Base-by-base conservation (phyloP, 192 early-diverging fungal species). In the Bifiguratus adelaidae region DNA sequence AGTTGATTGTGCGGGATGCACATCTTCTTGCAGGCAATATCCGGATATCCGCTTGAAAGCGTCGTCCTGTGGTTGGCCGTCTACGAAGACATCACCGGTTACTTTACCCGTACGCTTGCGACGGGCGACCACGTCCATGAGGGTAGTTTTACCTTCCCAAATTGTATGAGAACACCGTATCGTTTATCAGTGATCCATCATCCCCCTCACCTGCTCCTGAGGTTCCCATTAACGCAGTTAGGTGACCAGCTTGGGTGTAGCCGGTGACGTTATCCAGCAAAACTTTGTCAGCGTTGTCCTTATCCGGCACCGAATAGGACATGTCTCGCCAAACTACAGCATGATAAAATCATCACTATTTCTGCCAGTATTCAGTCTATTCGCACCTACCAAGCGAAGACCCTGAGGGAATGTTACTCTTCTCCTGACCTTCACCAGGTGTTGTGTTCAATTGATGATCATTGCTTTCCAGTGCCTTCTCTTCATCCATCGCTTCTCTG, bases 191-290 rank as follows among this genome's bases (percentile, higher is more conserved):
- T n/a, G n/a, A n/a, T n/a, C n/a, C n/a, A n/a, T n/a, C n/a, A n/a
- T n/a, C n/a, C n/a, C n/a, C n/a, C n/a, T 92, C 95, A 28, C 92
- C 94, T 6, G 91, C 87, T 11, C 92, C 92, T 22, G 81, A 85
- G 2, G 89, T 88, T 0, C 92, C 95, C 78, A 95, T 95, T 15
- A 98, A 80, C 1, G 88, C 90, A 48, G 87, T 71, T 43, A 90
- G 61, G 23, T 85, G 75, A 23, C 85, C 87, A 2, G 86, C 71
- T 21, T 70, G 61, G 18, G 85, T 77, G 25, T 73, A 67, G n/a
- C 90, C 92, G 1, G 72, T 77, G 21, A 92, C 77, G 4, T 66
- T 62, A 29, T 77, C 52, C 13, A 95, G 66, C 35, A 95, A 69
- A 25, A 58, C 23, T 38, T 76, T 65, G n/a, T 76, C 81, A 24